Evolutionary conservation across 2,329 filamentous ascomycete species (phyloP).

Genomic region (Colletotrichum sp.): DNA sequence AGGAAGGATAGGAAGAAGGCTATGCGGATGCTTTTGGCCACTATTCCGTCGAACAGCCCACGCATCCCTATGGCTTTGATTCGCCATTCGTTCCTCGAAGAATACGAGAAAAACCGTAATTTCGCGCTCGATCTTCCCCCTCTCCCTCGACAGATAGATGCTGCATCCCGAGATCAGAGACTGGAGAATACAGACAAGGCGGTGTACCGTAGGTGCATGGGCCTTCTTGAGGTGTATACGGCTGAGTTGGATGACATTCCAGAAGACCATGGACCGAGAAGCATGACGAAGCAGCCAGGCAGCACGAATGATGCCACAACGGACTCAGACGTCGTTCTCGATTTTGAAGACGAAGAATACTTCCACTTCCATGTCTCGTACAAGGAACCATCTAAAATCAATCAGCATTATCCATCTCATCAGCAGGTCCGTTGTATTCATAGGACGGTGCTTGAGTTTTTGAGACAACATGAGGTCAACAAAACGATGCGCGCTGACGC

Average conservation of each 20-base stretch:
- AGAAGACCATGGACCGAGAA: background rate
- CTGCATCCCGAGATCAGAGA: background rate
- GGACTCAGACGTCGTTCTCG: accelerated
- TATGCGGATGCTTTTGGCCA: background rate
- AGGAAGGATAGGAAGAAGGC: background rate
- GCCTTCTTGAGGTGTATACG: background rate
- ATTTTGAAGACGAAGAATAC: background rate
- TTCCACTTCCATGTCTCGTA: background rate
- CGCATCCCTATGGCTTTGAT: background rate
- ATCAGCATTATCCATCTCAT: background rate
- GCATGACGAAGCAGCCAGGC: background rate
- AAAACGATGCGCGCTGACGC: background rate
- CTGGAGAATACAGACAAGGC: too few relatives aligned
- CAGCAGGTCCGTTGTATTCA: background rate
- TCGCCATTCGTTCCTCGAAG: background rate
- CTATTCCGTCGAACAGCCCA: background rate
- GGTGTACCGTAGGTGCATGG: background rate
- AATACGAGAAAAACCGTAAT: background rate
- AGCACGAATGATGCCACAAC: background rate
- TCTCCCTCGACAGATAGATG: too few relatives aligned
- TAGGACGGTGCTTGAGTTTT: background rate
- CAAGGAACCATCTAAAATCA: background rate
- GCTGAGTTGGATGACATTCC: background rate
- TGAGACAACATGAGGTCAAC: background rate
- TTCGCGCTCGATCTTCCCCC: background rate